A percentile compares a stretch with the other conserved stretches of the same genome.
phyloP scores from a whole-genome alignment of 2,329 filamentous ascomycete species.

The Colletotrichum costaricense region DNA sequence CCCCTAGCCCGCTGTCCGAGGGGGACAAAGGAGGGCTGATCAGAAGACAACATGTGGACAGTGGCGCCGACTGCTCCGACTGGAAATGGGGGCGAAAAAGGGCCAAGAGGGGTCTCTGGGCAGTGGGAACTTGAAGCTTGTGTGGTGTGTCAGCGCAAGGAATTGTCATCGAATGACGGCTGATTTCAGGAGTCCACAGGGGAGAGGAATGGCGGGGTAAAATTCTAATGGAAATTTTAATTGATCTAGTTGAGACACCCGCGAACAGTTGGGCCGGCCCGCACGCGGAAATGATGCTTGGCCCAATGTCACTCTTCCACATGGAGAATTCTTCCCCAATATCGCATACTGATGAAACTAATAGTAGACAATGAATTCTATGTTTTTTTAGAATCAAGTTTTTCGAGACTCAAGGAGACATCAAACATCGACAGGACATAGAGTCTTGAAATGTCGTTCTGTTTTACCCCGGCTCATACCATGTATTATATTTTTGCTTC shows the following conservation, averaged over 20 bases:
- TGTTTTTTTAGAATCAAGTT: not conserved
- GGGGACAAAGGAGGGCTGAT: slow-evolving; percentile 11
- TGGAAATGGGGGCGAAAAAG: not conserved
- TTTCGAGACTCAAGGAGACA: not conserved
- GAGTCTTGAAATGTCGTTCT: not conserved
- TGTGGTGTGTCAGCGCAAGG: slow-evolving; percentile 27
- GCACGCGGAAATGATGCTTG: slow-evolving; percentile 25
- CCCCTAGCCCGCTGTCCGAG: slow-evolving; percentile 9
- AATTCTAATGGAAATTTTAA: slow-evolving; percentile 22
- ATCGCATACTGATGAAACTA: not conserved
- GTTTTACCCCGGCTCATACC: not conserved
- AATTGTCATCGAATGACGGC: slow-evolving; percentile 27
- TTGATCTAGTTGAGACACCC: slow-evolving; percentile 33
- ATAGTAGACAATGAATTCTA: not conserved
- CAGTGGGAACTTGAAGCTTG: not conserved
- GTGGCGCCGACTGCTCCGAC: slow-evolving; percentile 5
- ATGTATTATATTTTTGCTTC: not conserved
- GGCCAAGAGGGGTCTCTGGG: not conserved
- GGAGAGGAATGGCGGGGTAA: slow-evolving; percentile 30
- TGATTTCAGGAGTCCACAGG: slow-evolving; percentile 21
- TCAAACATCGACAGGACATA: not conserved
- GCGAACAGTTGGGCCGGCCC: slow-evolving; percentile 24
- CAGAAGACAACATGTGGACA: slow-evolving; percentile 1
- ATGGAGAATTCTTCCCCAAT: not conserved
- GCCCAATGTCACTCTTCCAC: slow-evolving; percentile 1